A percentile compares a stretch with the other conserved stretches of the same genome.
Evolutionary conservation across 2,329 filamentous ascomycete species (phyloP).

Genomic region (Penicillium freii): DNA sequence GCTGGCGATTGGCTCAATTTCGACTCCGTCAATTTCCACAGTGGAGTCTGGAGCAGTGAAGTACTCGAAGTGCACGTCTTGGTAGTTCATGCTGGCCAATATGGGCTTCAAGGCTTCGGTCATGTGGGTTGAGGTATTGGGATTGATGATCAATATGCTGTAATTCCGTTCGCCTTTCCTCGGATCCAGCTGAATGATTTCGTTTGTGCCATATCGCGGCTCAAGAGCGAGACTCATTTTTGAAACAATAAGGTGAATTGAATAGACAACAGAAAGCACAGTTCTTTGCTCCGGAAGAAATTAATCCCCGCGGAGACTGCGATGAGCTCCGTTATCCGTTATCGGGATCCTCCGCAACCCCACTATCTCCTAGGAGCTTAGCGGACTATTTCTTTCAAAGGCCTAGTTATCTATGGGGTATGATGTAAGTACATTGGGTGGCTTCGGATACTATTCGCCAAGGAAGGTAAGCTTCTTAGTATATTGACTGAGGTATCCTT

Average conservation of each 20-base stretch:
- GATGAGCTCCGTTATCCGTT: constrained; percentile 16
- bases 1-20: constrained; percentile 59
- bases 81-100: constrained; percentile 36
- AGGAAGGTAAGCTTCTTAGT: neutral
- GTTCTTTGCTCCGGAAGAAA: neutral
- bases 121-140: constrained; percentile 47
- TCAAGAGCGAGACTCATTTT: neutral
- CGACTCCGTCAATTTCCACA: constrained; percentile 30
- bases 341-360: constrained; percentile 21
- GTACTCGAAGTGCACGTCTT: constrained; percentile 40
- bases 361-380: constrained; percentile 9
- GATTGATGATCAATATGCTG: constrained; percentile 46
- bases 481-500: neutral
- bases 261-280: neutral
- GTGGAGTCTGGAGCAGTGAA: constrained; percentile 39
- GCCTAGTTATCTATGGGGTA: neutral
- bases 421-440: neutral
- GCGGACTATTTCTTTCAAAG: neutral
- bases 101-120: constrained; percentile 45
- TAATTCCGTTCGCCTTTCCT: constrained; percentile 18
- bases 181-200: constrained; percentile 4
- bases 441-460: neutral
- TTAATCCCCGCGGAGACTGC: neutral
- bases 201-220: neutral
- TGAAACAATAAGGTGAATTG: neutral